Evolutionary conservation across 1,284 basidiomycete genomes (phyloP).

Genomic region (Laetiporus sulphureus): DNA sequence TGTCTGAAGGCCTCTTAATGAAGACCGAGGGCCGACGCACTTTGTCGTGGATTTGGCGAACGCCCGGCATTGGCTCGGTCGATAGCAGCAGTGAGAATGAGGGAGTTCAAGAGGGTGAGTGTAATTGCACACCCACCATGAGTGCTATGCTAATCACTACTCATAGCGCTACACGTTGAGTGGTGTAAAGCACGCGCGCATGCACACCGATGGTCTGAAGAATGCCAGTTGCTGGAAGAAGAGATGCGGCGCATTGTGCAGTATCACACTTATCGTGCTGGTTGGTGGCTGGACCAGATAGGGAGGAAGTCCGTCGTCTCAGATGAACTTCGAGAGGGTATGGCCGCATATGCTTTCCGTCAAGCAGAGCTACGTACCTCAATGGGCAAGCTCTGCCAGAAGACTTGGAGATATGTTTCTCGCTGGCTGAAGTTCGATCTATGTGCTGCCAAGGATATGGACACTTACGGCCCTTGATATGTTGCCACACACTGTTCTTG

Average conservation of each 20-base stretch:
- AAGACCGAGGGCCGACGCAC: neutral
- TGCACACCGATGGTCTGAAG: conserved; percentile 12
- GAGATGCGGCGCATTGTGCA: conserved; percentile 14
- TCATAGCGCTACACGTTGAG: conserved; percentile 10
- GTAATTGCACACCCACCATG: too few relatives aligned
- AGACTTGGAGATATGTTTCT: neutral
- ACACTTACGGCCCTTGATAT: neutral
- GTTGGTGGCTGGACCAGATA: conserved; percentile 7
- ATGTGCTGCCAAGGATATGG: neutral
- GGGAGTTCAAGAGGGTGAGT: too few relatives aligned
- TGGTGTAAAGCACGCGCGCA: conserved; percentile 12
- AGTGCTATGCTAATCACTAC: too few relatives aligned
- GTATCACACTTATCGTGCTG: conserved; percentile 10
- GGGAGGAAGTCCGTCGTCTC: neutral
- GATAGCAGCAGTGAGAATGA: too few relatives aligned
- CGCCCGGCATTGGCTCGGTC: too few relatives aligned
- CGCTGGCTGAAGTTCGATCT: neutral
- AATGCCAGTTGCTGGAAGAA: conserved; percentile 11
- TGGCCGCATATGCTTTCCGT: conserved; percentile 8
- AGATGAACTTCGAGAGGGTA: conserved; percentile 1
- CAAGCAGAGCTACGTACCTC: neutral
- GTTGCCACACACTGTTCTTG: too few relatives aligned
- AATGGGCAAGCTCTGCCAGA: neutral
- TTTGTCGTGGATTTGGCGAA: conserved; percentile 7
- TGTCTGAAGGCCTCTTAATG: neutral